Conservation (phyloP, 192 early-diverging fungal genomes). For the Podila epigama region DNA sequence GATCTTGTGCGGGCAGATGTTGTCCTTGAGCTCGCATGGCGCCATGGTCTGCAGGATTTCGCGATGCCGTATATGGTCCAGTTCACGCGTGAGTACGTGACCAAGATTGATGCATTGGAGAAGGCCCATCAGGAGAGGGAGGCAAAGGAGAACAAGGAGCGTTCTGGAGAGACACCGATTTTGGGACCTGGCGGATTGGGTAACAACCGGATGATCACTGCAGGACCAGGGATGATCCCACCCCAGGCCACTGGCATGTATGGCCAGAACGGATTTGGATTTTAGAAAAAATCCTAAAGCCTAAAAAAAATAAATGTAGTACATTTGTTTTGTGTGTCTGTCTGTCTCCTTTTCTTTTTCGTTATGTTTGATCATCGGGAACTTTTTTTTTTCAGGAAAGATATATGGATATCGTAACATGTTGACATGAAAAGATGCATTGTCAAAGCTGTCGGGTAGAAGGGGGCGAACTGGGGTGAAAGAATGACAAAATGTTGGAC, state of each 20-base stretch:
- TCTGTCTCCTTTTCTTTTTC: background rate
- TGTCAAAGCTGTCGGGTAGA: background rate
- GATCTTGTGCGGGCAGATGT: conserved; percentile 93
- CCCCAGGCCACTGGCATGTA: conserved; percentile 14
- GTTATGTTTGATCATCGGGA: background rate
- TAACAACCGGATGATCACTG: background rate
- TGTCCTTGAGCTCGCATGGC: conserved; percentile 93
- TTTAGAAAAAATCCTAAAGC: too few species aligned
- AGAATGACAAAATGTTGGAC: background rate
- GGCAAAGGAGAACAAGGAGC: conserved; percentile 27
- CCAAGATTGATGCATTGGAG: conserved; percentile 67
- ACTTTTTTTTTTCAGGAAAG: too few species aligned
- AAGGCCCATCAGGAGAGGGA: conserved; percentile 35
- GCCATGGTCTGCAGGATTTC: conserved; percentile 87
- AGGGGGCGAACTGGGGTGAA: background rate
- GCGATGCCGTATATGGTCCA: conserved; percentile 99
- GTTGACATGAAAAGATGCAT: too few species aligned
- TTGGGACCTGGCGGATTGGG: background rate
- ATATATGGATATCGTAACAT: too few species aligned
- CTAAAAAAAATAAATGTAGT: too few species aligned
- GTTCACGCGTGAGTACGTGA: conserved; percentile 82
- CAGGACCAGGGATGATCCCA: conserved; percentile 19
- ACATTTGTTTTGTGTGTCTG: too few species aligned
- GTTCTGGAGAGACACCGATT: background rate
- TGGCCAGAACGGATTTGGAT: conserved; percentile 25